phyloP scores from a whole-genome alignment of 1,139 yeast genomes.

The Fermentozyma sake region DNA sequence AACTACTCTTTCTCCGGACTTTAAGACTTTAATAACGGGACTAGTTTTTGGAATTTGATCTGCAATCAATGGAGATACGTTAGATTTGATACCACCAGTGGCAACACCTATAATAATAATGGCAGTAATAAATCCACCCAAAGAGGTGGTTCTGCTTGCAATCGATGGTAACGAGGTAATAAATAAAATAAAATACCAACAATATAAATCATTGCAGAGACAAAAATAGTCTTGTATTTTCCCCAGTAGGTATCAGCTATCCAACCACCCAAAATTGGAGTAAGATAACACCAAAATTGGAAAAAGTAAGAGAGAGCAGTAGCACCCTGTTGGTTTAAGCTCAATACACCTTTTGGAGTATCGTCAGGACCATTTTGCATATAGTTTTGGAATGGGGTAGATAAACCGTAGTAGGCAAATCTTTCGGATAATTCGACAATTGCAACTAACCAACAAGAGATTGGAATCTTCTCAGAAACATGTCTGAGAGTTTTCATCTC shows the following conservation, averaged over 20 bases:
- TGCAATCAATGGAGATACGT: constrained; percentile 73
- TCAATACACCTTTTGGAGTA: constrained; percentile 57
- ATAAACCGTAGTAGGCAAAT: constrained; percentile 77
- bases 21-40: constrained; percentile 21
- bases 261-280: constrained; percentile 77
- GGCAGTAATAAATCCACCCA: constrained; percentile 54
- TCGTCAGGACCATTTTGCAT: constrained; percentile 52
- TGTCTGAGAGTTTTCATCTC: constrained; percentile 40
- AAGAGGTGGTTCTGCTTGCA: constrained; percentile 41
- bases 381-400: constrained; percentile 75
- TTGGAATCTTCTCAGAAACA: constrained; percentile 37
- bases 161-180: constrained; percentile 69
- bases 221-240: constrained; percentile 63
- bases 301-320: constrained; percentile 72
- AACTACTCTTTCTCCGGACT: constrained; percentile 20
- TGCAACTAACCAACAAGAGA: constrained; percentile 66
- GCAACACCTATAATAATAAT: constrained; percentile 71
- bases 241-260: constrained; percentile 74
- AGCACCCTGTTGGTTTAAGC: constrained; percentile 60
- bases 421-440: constrained; percentile 79
- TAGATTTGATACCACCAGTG: constrained; percentile 80
- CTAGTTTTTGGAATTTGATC: constrained; percentile 51
- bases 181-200: constrained; percentile 63
- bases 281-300: constrained; percentile 79
- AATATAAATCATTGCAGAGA: constrained; percentile 56